phyloP scores from a whole-genome alignment of 345 rosid genomes.

The Citropsis articulata region DNA sequence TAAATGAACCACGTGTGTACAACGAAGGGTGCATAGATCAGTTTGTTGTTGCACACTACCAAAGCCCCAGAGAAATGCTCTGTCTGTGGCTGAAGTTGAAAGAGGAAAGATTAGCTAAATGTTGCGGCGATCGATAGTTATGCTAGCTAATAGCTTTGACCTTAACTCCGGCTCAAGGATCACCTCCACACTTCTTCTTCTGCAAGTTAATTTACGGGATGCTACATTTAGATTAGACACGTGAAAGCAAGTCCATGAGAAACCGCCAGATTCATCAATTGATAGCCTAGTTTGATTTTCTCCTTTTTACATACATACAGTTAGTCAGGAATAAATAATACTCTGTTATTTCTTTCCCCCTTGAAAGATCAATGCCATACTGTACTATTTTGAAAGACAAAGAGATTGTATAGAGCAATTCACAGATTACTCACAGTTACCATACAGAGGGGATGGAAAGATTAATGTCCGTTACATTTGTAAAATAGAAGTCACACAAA shows the following conservation, averaged over 20 bases:
- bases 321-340: background rate
- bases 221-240: background rate
- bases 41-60: slow-evolving; percentile 41
- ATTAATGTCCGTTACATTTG: background rate
- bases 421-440: background rate
- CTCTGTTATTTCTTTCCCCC: background rate
- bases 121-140: slow-evolving; percentile 1
- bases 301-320: background rate
- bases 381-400: background rate
- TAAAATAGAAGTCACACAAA: background rate
- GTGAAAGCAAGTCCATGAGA: background rate
- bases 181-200: background rate
- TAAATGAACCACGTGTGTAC: slow-evolving; percentile 27
- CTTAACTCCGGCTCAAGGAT: background rate
- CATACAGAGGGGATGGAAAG: background rate
- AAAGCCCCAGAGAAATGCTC: slow-evolving; percentile 38
- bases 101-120: background rate
- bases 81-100: slow-evolving; percentile 42
- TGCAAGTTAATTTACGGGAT: background rate
- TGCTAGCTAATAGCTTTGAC: background rate
- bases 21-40: slow-evolving; percentile 38
- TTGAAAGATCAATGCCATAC: background rate
- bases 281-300: background rate
- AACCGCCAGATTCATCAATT: background rate
- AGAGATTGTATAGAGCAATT: background rate